Evolutionary conservation across 176 grass and related monocot species (phyloP).

Genomic region (Aegilops sharonensis): DNA sequence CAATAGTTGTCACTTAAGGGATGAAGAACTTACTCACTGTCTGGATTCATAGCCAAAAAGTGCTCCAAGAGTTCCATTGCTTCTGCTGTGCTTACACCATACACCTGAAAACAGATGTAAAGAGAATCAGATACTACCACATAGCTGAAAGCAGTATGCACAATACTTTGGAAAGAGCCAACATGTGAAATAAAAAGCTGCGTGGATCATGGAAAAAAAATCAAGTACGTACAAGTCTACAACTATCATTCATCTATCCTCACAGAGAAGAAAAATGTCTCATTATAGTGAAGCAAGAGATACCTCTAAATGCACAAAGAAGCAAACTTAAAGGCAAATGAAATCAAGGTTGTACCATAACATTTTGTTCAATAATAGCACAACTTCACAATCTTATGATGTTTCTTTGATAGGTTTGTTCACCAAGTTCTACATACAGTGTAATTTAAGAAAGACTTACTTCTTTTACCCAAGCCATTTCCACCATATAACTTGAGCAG

Average conservation of each 20-base stretch:
- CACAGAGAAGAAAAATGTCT: not conserved
- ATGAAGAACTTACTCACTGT: constrained; percentile 51
- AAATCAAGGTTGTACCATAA: not conserved
- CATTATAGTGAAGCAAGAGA: not conserved
- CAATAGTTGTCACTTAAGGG: not conserved
- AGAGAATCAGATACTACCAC: not conserved
- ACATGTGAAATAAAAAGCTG: not conserved
- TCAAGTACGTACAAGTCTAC: not conserved
- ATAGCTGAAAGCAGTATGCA: not conserved
- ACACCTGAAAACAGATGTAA: constrained; percentile 45
- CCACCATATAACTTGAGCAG: constrained; percentile 84
- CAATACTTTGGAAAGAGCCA: not conserved
- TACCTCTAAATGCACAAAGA: not conserved
- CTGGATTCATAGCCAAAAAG: constrained; percentile 82
- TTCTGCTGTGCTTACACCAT: constrained; percentile 83
- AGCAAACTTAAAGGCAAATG: not conserved
- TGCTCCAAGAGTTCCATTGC: constrained; percentile 74
- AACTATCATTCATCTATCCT: not conserved
- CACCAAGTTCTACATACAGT: not conserved
- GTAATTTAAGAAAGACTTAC: constrained; percentile 52
- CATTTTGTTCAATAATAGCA: constrained; percentile 30
- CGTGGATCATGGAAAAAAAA: not conserved
- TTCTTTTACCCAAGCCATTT: constrained; percentile 94
- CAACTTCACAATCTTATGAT: not conserved
- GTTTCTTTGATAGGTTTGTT: constrained; percentile 10